Evolutionary conservation across 306 rosid genomes (phyloP).

Genomic region (Pueraria montana): DNA sequence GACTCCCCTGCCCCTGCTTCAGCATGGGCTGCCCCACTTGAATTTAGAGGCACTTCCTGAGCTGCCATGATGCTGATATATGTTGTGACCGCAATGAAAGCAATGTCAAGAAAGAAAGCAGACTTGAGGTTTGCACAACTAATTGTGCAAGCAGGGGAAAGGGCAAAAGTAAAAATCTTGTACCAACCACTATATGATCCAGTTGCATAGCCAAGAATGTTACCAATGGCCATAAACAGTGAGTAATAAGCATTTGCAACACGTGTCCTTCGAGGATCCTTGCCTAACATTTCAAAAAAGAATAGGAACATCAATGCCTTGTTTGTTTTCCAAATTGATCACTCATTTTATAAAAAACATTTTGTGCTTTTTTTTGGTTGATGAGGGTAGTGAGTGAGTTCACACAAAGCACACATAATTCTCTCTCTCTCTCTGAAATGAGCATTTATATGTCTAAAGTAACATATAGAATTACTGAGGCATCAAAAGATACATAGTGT

Average conservation of each 20-base stretch:
- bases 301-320: slow-evolving; percentile 35
- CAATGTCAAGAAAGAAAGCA: slow-evolving; percentile 80
- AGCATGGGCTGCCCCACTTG: slow-evolving; percentile 47
- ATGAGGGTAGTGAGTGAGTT: not conserved
- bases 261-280: slow-evolving; percentile 88
- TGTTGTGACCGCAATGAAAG: slow-evolving; percentile 76
- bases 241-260: slow-evolving; percentile 99
- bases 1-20: slow-evolving; percentile 71
- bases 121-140: slow-evolving; percentile 99
- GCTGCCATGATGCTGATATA: slow-evolving; percentile 75
- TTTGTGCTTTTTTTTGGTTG: not conserved
- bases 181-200: slow-evolving; percentile 93
- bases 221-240: slow-evolving; percentile 92
- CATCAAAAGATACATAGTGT: slow-evolving; percentile 9
- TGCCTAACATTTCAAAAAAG: slow-evolving; percentile 64
- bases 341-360: slow-evolving; percentile 30
- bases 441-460: slow-evolving; percentile 16
- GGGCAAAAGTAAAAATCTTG: slow-evolving; percentile 82
- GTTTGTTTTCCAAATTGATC: slow-evolving; percentile 24
- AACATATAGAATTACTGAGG: slow-evolving; percentile 6
- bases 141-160: slow-evolving; percentile 70
- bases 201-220: slow-evolving; percentile 91
- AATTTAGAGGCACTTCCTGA: slow-evolving; percentile 76
- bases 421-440: slow-evolving; percentile 15
- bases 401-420: not conserved